Conservation (phyloP, 163 green algal genomes). For the Scenedesmus sp. region DNA sequence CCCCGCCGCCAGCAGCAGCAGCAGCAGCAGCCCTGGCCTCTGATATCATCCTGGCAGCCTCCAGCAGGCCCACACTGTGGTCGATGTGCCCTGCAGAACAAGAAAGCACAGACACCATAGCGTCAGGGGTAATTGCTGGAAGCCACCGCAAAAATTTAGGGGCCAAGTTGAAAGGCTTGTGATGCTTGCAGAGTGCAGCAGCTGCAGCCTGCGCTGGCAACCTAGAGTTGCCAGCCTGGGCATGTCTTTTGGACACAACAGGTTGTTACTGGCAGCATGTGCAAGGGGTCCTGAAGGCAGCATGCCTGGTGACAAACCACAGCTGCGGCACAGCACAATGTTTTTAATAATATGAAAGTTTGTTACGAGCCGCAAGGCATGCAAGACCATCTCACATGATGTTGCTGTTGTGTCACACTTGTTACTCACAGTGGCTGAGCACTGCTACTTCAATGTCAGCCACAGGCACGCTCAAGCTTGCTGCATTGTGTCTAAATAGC, state of each 20-base stretch:
- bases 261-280: not conserved
- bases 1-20: not conserved
- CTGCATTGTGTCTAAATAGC: slow-evolving; percentile 40
- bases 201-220: not conserved
- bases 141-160: not conserved
- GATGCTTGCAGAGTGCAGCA: not conserved
- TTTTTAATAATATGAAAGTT: too few species aligned
- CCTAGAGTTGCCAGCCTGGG: too few species aligned
- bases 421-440: slow-evolving; percentile 27
- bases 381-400: too few species aligned
- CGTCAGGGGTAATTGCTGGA: not conserved
- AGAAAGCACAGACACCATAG: not conserved
- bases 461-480: not conserved
- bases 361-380: too few species aligned
- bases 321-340: too few species aligned
- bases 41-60: slow-evolving; percentile 27
- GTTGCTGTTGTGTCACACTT: too few species aligned
- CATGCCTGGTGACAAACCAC: too few species aligned
- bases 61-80: slow-evolving; percentile 49
- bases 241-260: too few species aligned
- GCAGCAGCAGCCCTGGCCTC: slow-evolving; percentile 19
- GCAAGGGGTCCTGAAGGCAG: too few species aligned
- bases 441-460: slow-evolving; percentile 52
- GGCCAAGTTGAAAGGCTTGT: too few species aligned
- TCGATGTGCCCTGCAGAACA: slow-evolving; percentile 53